These are phyloP conservation scores for Uronychia setigera DNA, from an alignment of 73 alveolate species.

Conservation along the genomic window DNA sequence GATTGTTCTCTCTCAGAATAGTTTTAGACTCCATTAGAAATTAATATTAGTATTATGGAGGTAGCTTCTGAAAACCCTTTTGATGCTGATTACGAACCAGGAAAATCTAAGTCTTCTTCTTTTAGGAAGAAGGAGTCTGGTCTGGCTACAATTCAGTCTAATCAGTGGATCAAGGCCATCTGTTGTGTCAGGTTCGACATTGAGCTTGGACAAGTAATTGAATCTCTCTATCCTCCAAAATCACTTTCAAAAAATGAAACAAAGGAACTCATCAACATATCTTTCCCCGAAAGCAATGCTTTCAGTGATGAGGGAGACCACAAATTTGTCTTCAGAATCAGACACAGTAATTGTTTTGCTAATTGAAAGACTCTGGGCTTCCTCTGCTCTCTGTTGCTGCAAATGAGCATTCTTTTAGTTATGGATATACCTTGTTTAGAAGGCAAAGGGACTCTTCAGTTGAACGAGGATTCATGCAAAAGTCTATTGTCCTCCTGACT, in stretches of 20 bases:
- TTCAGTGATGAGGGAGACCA: constrained; percentile 26
- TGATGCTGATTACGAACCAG: too few relatives aligned
- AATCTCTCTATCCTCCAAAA: constrained; percentile 36
- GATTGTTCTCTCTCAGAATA: too few relatives aligned
- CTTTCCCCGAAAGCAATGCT: constrained; percentile 56
- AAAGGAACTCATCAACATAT: constrained; percentile 22
- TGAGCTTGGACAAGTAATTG: constrained; percentile 40
- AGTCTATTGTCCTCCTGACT: constrained; percentile 18
- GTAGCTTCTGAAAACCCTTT: too few relatives aligned
- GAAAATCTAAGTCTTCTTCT: too few relatives aligned
- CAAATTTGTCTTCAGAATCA: constrained; percentile 25
- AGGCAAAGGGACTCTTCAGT: constrained; percentile 9
- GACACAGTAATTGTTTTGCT: constrained; percentile 18
- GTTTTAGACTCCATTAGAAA: too few relatives aligned
- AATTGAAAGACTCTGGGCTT: constrained; percentile 1
- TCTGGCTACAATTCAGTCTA: too few relatives aligned
- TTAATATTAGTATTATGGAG: too few relatives aligned
- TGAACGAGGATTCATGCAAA: constrained; percentile 35
- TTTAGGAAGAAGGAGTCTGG: too few relatives aligned
- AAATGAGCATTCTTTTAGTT: constrained; percentile 36
- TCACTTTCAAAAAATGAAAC: constrained; percentile 16
- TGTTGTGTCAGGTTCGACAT: constrained; percentile 44
- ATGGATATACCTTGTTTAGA: constrained; percentile 34
- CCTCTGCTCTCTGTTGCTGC: constrained; percentile 30
- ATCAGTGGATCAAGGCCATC: constrained; percentile 28